Conservation (phyloP, 164 flowering plant genomes). For the Paratinospora sagittata region DNA sequence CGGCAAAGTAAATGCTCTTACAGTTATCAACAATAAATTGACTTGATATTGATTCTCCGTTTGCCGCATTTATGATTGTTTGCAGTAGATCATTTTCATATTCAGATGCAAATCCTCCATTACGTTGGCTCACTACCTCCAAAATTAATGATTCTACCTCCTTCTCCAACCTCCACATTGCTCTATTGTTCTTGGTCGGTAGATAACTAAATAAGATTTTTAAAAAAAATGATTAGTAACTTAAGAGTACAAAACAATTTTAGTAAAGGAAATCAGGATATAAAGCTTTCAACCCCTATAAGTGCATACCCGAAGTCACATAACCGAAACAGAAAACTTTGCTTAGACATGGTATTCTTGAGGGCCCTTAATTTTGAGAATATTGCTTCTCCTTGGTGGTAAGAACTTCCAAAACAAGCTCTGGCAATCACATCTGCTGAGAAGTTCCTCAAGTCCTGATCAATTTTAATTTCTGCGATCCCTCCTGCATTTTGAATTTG, state of each 20-base stretch:
- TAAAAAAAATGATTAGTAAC: background rate
- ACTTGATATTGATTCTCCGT: constrained; percentile 15
- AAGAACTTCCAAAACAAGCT: constrained; percentile 18
- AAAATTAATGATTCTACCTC: constrained; percentile 32
- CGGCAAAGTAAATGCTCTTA: constrained; percentile 43
- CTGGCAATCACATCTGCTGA: constrained; percentile 15
- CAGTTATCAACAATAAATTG: constrained; percentile 55
- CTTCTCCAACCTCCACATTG: constrained; percentile 37
- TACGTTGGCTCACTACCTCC: constrained; percentile 29
- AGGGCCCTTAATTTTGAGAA: too few relatives aligned
- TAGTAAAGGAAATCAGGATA: background rate
- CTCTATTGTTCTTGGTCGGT: constrained; percentile 16
- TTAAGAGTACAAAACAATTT: background rate
- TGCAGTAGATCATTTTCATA: constrained; percentile 39
- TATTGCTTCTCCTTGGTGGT: constrained; percentile 11
- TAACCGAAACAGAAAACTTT: constrained; percentile 6
- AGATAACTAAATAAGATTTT: constrained; percentile 1
- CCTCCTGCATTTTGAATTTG: constrained; percentile 28
- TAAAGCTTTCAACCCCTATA: background rate
- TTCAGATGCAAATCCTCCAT: background rate
- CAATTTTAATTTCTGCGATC: constrained; percentile 10
- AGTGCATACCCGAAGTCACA: constrained; percentile 8
- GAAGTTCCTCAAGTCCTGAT: constrained; percentile 13
- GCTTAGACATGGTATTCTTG: constrained; percentile 6
- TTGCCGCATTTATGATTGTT: constrained; percentile 35